Evolutionary conservation across 768 basidiomycete species (phyloP).

Genomic region (Leccinum fibrillosum): DNA sequence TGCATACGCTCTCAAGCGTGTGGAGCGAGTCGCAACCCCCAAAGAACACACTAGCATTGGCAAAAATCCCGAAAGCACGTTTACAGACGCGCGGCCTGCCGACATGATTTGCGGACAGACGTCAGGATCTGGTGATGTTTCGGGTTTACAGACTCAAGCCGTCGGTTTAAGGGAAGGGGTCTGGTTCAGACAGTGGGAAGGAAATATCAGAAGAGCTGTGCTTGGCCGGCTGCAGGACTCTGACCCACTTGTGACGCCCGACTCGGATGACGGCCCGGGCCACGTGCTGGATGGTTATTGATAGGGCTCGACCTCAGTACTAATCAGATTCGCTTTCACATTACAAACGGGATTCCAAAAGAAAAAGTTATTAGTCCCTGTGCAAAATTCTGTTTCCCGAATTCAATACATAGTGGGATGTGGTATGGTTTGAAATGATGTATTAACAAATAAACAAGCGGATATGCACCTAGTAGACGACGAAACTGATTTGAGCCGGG

Average conservation of each 20-base stretch:
- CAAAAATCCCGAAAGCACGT: conserved; percentile 3
- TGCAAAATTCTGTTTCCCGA: conserved; percentile 3
- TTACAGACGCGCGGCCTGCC: neutral
- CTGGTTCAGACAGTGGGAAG: conserved; percentile 81
- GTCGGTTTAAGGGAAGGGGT: conserved; percentile 68
- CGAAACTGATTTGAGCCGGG: neutral
- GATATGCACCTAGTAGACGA: neutral
- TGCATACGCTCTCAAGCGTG: conserved; percentile 66
- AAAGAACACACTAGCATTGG: conserved; percentile 3
- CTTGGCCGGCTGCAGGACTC: conserved; percentile 35
- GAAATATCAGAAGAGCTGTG: conserved; percentile 61
- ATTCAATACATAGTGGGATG: conserved; percentile 1
- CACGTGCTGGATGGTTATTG: conserved; percentile 26
- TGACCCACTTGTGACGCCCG: conserved; percentile 34
- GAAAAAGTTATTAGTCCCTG: neutral
- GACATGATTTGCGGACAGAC: neutral
- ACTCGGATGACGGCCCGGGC: conserved; percentile 6
- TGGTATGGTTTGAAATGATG: conserved; percentile 12
- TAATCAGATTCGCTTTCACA: no score
- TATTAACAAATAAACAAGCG: conserved; percentile 21
- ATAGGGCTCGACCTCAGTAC: neutral
- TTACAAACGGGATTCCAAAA: no score
- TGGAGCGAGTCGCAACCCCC: conserved; percentile 15
- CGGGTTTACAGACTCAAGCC: conserved; percentile 33
- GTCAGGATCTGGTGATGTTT: conserved; percentile 30